Conservation (phyloP, 495 filamentous ascomycete genomes). For the Aspergillus carlsbadensis region DNA sequence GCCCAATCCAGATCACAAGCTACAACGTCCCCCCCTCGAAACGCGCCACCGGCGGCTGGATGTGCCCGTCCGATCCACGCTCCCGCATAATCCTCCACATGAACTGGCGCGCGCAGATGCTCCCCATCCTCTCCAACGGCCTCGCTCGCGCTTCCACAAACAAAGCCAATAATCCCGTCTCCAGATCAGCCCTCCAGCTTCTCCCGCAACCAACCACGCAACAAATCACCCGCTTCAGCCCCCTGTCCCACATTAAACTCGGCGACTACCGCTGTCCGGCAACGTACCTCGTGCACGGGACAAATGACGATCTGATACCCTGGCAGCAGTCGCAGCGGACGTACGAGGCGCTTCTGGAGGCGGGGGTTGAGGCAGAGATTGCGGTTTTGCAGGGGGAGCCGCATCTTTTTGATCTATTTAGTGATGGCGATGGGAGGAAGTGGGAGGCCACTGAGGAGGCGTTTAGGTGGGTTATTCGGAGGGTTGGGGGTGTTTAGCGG, state of each 20-base stretch:
- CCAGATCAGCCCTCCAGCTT: not conserved
- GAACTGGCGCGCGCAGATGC: conserved; percentile 43
- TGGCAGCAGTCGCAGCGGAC: conserved; percentile 39
- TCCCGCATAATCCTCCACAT: conserved; percentile 41
- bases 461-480: not conserved
- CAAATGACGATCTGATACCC: conserved; percentile 46
- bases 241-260: conserved; percentile 33
- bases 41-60: conserved; percentile 24
- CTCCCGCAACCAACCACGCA: conserved; percentile 9
- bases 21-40: conserved; percentile 13
- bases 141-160: not conserved
- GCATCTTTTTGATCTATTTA: conserved; percentile 40
- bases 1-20: conserved; percentile 23
- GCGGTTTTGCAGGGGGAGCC: conserved; percentile 24
- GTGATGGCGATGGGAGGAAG: conserved; percentile 1
- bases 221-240: conserved; percentile 32
- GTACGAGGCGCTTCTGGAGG: conserved; percentile 23
- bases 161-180: too few species aligned
- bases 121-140: conserved; percentile 35
- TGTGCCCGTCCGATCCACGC: conserved; percentile 36
- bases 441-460: conserved; percentile 1
- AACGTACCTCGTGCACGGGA: conserved; percentile 48
- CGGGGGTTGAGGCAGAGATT: conserved; percentile 29
- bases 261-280: conserved; percentile 41
- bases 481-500: not conserved